phyloP scores from a whole-genome alignment of 2,329 filamentous ascomycete species.

The Zymoseptoria pseudotritici region DNA sequence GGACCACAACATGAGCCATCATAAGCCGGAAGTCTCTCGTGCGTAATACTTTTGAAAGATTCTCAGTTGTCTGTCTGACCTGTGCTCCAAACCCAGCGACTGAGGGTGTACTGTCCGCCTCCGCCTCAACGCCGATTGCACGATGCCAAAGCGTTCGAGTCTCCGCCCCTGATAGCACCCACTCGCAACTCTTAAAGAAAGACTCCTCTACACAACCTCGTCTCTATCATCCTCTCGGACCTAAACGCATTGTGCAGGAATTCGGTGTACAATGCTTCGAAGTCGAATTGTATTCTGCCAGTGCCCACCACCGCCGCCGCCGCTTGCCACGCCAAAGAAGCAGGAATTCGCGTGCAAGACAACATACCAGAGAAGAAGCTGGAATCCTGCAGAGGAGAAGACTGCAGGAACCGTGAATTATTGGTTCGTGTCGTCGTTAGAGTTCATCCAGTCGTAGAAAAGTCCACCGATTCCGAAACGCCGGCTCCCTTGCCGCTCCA shows the following conservation, averaged over 20 bases:
- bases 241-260: background rate
- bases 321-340: constrained; percentile 3
- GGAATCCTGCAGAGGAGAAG: constrained; percentile 6
- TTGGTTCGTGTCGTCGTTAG: constrained; percentile 19
- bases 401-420: constrained; percentile 13
- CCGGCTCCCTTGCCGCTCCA: background rate
- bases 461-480: constrained; percentile 8
- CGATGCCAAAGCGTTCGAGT: background rate
- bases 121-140: background rate
- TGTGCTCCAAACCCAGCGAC: background rate
- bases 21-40: background rate
- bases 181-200: background rate
- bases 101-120: background rate
- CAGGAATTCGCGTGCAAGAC: constrained; percentile 7
- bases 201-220: background rate
- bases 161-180: background rate
- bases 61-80: background rate
- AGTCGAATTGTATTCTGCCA: background rate
- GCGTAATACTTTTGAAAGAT: background rate
- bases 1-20: background rate
- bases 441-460: constrained; percentile 17
- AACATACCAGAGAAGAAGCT: constrained; percentile 18
- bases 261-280: background rate
- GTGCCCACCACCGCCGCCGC: constrained; percentile 5
- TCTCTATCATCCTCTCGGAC: background rate